A percentile compares a stretch with the other conserved stretches of the same genome.
These are phyloP conservation scores for Fistulifera solaris DNA, from an alignment of 108 stramenopile species.

Conservation along the genomic window DNA sequence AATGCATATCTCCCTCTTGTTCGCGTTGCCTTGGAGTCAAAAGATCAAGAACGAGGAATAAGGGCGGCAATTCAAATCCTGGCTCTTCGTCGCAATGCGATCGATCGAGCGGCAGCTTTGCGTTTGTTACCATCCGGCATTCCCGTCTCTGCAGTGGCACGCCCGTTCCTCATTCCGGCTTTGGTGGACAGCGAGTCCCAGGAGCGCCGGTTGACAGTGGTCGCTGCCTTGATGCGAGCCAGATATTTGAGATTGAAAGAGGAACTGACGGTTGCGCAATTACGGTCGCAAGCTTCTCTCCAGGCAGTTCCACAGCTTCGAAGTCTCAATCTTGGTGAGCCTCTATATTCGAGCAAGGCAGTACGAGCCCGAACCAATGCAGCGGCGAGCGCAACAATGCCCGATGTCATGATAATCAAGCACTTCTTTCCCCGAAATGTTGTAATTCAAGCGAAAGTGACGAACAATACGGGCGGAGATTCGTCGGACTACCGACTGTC, in stretches of 20 bases:
- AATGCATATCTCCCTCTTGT: constrained; percentile 81
- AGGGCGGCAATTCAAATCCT: constrained; percentile 76
- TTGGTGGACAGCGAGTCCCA: constrained; percentile 76
- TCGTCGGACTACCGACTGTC: constrained; percentile 7
- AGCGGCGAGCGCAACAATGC: constrained; percentile 57
- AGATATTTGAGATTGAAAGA: constrained; percentile 61
- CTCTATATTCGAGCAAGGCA: constrained; percentile 65
- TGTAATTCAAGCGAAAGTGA: constrained; percentile 77
- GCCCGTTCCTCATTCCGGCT: constrained; percentile 80
- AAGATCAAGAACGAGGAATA: constrained; percentile 51
- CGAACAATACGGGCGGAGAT: constrained; percentile 27
- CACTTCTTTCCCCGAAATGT: constrained; percentile 78
- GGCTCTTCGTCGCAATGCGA: constrained; percentile 56
- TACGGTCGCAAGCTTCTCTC: constrained; percentile 66
- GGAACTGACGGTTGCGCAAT: constrained; percentile 68
- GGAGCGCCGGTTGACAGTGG: constrained; percentile 70
- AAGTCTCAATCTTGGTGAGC: constrained; percentile 63
- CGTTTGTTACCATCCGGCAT: constrained; percentile 67
- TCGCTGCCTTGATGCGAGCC: constrained; percentile 62
- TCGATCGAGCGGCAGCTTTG: constrained; percentile 77
- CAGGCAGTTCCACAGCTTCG: constrained; percentile 60
- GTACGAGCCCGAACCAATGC: constrained; percentile 52
- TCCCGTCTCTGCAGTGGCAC: constrained; percentile 63
- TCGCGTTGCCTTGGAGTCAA: constrained; percentile 65
- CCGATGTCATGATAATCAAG: constrained; percentile 74